These are phyloP conservation scores for Trichocladium uniseriatum DNA, from an alignment of 495 filamentous ascomycete species.

Conservation along the genomic window DNA sequence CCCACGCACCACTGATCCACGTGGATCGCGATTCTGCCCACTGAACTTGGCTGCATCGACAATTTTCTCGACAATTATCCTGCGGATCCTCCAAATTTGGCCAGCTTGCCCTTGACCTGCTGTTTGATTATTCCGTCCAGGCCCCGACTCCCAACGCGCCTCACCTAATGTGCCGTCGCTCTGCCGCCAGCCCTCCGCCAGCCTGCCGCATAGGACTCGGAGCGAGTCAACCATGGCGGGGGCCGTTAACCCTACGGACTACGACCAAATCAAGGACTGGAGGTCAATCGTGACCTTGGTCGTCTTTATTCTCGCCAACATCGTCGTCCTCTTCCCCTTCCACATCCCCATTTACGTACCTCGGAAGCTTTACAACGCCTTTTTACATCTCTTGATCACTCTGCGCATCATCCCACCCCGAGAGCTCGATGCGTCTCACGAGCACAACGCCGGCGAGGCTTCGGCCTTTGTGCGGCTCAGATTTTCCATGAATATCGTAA, in stretches of 20 bases:
- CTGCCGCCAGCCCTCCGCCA: no score
- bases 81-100: no score
- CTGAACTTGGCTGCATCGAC: background rate
- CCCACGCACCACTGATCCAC: no score
- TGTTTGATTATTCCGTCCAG: no score
- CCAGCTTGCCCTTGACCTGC: no score
- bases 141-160: no score
- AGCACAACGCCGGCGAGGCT: background rate
- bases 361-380: conserved; percentile 32
- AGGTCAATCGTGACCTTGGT: conserved; percentile 55
- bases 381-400: conserved; percentile 33
- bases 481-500: conserved; percentile 58
- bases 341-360: conserved; percentile 50
- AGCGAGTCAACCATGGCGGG: conserved; percentile 12
- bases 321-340: conserved; percentile 56
- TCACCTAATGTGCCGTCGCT: no score
- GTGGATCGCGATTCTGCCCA: no score
- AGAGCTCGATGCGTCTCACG: conserved; percentile 10
- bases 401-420: conserved; percentile 44
- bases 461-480: conserved; percentile 34
- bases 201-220: no score
- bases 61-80: no score
- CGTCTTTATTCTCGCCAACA: conserved; percentile 54
- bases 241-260: conserved; percentile 33
- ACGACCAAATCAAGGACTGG: conserved; percentile 46